phyloP scores from a whole-genome alignment of 2,329 filamentous ascomycete genomes.

The Coniochaeta sp. region DNA sequence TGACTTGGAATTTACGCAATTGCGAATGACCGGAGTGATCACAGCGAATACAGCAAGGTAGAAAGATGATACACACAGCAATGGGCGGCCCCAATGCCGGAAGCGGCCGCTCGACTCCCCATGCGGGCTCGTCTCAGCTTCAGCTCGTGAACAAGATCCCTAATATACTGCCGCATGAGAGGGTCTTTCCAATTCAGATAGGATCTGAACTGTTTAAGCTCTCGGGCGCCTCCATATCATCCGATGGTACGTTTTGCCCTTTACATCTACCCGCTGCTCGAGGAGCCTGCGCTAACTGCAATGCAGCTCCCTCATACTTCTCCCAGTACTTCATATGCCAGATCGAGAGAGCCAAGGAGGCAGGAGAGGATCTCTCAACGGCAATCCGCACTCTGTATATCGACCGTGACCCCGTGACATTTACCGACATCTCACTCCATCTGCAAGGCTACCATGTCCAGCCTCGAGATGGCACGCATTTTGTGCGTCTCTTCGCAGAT shows the following conservation, averaged over 20 bases:
- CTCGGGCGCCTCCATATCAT: conserved; percentile 66
- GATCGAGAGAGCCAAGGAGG: conserved; percentile 55
- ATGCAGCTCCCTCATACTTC: conserved; percentile 84
- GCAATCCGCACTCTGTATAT: conserved; percentile 81
- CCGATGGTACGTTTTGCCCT: conserved; percentile 50
- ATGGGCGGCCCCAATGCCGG: background rate
- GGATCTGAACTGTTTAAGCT: conserved; percentile 66
- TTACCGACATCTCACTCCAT: conserved; percentile 82
- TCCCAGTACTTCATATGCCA: conserved; percentile 89
- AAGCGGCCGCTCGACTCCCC: background rate
- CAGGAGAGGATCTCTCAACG: conserved; percentile 40
- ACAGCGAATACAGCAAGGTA: background rate
- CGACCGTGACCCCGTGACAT: conserved; percentile 84
- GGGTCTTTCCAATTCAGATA: conserved; percentile 70
- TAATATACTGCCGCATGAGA: conserved; percentile 57
- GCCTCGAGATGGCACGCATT: conserved; percentile 76
- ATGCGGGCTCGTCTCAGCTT: background rate
- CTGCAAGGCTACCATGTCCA: conserved; percentile 85
- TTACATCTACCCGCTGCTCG: background rate
- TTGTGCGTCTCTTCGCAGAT: conserved; percentile 87
- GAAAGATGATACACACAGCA: background rate
- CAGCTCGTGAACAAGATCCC: conserved; percentile 40
- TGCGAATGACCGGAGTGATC: background rate
- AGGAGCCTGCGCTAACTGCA: conserved; percentile 11
- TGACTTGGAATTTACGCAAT: background rate